Base-by-base conservation (phyloP, 306 rosid species). In the Trichosanthes truncata region DNA sequence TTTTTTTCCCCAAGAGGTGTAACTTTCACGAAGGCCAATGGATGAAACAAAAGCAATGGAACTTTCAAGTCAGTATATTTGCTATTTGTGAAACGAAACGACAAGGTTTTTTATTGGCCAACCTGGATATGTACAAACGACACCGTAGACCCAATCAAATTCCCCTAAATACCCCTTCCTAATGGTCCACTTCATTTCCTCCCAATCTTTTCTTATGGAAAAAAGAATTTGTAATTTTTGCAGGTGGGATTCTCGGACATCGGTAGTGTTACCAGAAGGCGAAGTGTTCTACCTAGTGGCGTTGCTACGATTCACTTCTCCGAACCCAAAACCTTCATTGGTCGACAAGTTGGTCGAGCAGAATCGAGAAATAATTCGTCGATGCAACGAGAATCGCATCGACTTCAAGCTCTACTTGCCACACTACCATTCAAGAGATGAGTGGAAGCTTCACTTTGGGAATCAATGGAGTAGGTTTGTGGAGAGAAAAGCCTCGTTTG, bases 181-280 rank as follows among this genome's bases (percentile, higher is more conserved):
- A 7, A 48, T 29, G 45, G n/a, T 67, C 74, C 72, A 63, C 17
- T 18, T 10, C 0, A 9, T 43, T 43, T 43, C 13, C 9, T 43
- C 48, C 12, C 48, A 43, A 43, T 45, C 78, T n/a, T 41, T 40
- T 21, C 20, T 20, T 36, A 5, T 3, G 40, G 3, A 36, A 36
- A 36, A 36, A n/a, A n/a, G n/a, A n/a, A 4, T 21, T 55, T 20
- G 4, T 8, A 21, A 26, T 61, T 31, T 35, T 38, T n/a, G 8
- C 86, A 95, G 98, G 90, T 95, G 98, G 98, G 98, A 95, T 83
- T 59, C 43, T 36, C 91, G 98, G 25, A 93, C 93, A 14, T 95
- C 98, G 1, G 90, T 83, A 69, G 87, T 68, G 84, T 43, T 92
- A 77, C 98, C 98, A 0, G 88, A 92, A 78, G 89, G 93, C 10